Evolutionary conservation across 805 yeast species (phyloP).

Genomic region (Nakazawaea peltata): DNA sequence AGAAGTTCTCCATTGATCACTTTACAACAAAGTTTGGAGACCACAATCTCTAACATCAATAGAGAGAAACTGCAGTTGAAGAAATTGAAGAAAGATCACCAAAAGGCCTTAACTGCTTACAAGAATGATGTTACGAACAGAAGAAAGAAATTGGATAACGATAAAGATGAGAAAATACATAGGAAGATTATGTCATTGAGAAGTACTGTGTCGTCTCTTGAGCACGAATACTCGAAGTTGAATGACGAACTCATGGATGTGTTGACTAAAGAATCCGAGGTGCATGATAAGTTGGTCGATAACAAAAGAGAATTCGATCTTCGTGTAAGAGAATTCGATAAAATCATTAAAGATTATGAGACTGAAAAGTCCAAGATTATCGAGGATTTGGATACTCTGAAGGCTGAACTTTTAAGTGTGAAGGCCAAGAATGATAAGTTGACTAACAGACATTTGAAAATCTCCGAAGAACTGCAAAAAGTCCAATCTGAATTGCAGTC

Average conservation of each 20-base stretch:
- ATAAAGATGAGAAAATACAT: conserved; percentile 43
- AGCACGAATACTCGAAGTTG: conserved; percentile 25
- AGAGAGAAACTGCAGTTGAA: conserved; percentile 52
- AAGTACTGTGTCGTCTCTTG: conserved; percentile 32
- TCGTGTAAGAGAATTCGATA: conserved; percentile 21
- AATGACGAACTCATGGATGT: conserved; percentile 27
- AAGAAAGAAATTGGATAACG: conserved; percentile 30
- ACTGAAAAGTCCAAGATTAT: conserved; percentile 17
- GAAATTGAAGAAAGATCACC: conserved; percentile 48
- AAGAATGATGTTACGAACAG: conserved; percentile 50
- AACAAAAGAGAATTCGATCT: conserved; percentile 30
- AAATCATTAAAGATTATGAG: conserved; percentile 22
- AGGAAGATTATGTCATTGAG: conserved; percentile 44
- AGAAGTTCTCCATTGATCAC: conserved; percentile 51
- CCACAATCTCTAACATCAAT: conserved; percentile 51
- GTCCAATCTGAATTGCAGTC: conserved; percentile 12
- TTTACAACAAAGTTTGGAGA: conserved; percentile 53
- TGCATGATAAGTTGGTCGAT: conserved; percentile 28
- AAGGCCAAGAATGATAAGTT: conserved; percentile 25
- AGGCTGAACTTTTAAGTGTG: conserved; percentile 21
- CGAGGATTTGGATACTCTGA: conserved; percentile 16
- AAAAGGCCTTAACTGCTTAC: conserved; percentile 41
- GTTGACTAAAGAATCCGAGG: conserved; percentile 27
- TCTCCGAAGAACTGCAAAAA: conserved; percentile 14
- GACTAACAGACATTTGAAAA: conserved; percentile 21